Evolutionary conservation across 495 filamentous ascomycete species (phyloP), one percentile per base, ranked within the genome.

Genomic region (Trichoderma orchidacearum): DNA sequence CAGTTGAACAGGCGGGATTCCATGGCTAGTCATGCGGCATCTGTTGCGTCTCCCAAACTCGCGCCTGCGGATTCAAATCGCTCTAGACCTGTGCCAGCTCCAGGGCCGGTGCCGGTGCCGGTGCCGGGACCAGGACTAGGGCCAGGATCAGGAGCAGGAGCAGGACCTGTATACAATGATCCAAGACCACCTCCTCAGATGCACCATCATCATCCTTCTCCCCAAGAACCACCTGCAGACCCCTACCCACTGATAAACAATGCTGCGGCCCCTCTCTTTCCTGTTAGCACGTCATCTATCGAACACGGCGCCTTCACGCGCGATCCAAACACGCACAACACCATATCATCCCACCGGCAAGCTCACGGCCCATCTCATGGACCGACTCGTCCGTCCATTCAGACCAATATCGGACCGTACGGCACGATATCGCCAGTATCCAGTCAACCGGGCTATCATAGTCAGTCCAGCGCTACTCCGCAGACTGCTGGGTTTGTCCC

Each of bases 1-100:
- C 90, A 95, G 68, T 74, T 97, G 53, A 91, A 91, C 71, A 85
- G 90, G 59, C 95, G 93, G 66, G 93, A 97, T 65, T 80, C 81
- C 38, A 76, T 84, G 62, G 71, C 84, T 61, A 78, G 81, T 61
- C 82, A 82, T 65, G 69, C 51, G 67, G 73, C 51, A 63, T 68
- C 70, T 58, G 72, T 75, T 62, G 68, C 71, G 53, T 81, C 78
- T 28, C 78, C 78, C 31, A 76, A 80, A 63, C 60, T 34, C n/a
- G 53, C 31, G 9, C 30, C 30, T 27, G 53, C 53, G 18, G 41
- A 48, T 48, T 9, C 21, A 15, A 48, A 1, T 48, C 41, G 41
- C 12, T 13, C 18, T 25, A 23, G 12, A 23, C 41, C 41, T 25
- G 41, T 48, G 41, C 41, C 41, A 25, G 18, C 8, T 6, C 41